A percentile compares a stretch with the other conserved stretches of the same genome.
Conservation (phyloP, 768 basidiomycete genomes). For the Nidularia sp. region DNA sequence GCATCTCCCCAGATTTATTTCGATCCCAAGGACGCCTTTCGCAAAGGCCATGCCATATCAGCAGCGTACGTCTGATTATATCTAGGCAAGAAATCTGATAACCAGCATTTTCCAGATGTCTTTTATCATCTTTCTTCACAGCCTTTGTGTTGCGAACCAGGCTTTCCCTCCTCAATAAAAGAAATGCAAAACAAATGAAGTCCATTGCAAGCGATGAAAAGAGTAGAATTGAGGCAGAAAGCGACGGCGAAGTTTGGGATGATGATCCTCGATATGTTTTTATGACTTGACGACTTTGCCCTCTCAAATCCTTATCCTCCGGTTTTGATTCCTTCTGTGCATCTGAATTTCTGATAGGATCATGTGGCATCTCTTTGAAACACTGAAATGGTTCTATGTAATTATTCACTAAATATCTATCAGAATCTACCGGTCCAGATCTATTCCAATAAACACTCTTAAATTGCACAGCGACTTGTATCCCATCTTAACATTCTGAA, state of each 20-base stretch:
- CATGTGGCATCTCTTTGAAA: no score
- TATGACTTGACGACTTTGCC: conserved; percentile 29
- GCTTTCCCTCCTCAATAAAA: conserved; percentile 36
- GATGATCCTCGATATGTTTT: conserved; percentile 50
- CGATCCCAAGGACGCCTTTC: conserved; percentile 43
- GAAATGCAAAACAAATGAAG: conserved; percentile 18
- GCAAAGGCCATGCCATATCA: conserved; percentile 54
- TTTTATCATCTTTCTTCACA: conserved; percentile 35
- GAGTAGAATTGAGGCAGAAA: conserved; percentile 14
- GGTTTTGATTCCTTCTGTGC: no score
- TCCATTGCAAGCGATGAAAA: conserved; percentile 22
- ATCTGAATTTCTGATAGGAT: no score
- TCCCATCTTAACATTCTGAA: no score
- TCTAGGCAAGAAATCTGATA: neutral
- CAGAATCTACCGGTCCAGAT: no score
- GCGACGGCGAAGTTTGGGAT: conserved; percentile 37
- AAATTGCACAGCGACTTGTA: no score
- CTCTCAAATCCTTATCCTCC: no score
- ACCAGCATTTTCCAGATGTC: conserved; percentile 24
- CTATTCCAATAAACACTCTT: no score
- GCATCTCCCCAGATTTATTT: conserved; percentile 58
- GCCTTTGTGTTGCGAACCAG: conserved; percentile 43
- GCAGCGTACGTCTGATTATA: conserved; percentile 33
- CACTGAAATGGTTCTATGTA: no score
- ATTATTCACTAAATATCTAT: no score